Conservation (phyloP, 306 rosid genomes). For the Vigna trinervia region DNA sequence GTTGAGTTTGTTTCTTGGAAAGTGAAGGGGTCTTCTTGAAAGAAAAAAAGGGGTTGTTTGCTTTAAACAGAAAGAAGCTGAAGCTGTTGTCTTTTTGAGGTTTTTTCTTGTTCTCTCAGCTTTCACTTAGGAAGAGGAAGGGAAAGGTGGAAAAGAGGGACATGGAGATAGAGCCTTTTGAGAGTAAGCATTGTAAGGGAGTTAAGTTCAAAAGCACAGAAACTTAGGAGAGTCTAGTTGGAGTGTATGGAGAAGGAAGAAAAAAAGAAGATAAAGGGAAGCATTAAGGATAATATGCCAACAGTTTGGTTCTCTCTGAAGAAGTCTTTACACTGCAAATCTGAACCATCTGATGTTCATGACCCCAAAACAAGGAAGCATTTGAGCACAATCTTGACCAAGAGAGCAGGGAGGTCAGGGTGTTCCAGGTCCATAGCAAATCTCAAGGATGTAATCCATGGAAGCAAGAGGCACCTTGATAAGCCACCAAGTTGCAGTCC, state of each 20-base stretch:
- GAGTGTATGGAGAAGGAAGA: constrained; percentile 7
- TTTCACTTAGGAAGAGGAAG: constrained; percentile 40
- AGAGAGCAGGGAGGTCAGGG: constrained; percentile 74
- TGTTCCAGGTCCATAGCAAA: constrained; percentile 90
- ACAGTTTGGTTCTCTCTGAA: constrained; percentile 87
- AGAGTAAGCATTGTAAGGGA: constrained; percentile 33
- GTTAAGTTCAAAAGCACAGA: constrained; percentile 22
- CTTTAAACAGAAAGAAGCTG: constrained; percentile 37
- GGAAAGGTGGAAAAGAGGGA: constrained; percentile 42
- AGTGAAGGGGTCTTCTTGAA: constrained; percentile 35
- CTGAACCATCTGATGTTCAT: constrained; percentile 88
- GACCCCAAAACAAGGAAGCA: constrained; percentile 81
- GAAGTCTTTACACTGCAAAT: constrained; percentile 84
- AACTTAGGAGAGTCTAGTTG: constrained; percentile 32
- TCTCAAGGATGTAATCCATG: constrained; percentile 94
- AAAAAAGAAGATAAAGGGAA: neutral
- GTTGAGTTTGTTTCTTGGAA: constrained; percentile 36
- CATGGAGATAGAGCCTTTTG: constrained; percentile 43
- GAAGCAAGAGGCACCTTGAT: constrained; percentile 78
- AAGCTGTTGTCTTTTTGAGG: constrained; percentile 25
- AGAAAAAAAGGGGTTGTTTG: constrained; percentile 28
- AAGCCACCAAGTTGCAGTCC: constrained; percentile 92
- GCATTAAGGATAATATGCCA: constrained; percentile 59
- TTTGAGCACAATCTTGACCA: constrained; percentile 71
- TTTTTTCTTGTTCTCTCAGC: constrained; percentile 26